Evolutionary conservation across 75 land plant genomes (phyloP).

Genomic region (Ceratopteris richardii): DNA sequence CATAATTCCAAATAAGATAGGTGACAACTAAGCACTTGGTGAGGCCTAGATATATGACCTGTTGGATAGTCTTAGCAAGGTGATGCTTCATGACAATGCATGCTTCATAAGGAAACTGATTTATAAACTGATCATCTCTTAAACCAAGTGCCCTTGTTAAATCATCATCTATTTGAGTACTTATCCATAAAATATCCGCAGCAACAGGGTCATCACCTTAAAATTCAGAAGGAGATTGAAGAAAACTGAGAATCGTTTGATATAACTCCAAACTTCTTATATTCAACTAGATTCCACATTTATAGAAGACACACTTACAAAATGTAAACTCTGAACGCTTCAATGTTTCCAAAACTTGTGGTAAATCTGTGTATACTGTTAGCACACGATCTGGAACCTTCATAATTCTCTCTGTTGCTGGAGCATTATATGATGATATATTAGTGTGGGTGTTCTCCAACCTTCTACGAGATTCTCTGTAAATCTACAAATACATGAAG

Average conservation of each 20-base stretch:
- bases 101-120: slow-evolving; percentile 93
- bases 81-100: slow-evolving; percentile 98
- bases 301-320: slow-evolving; percentile 48
- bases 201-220: slow-evolving; percentile 68
- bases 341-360: slow-evolving; percentile 63
- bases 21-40: background rate
- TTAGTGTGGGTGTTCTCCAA: too few relatives aligned
- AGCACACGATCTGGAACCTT: slow-evolving; percentile 38
- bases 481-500: too few relatives aligned
- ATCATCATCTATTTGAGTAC: slow-evolving; percentile 81
- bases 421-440: background rate
- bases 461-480: too few relatives aligned
- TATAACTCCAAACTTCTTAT: background rate
- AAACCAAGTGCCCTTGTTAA: slow-evolving; percentile 50
- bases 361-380: slow-evolving; percentile 72
- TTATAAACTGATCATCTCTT: slow-evolving; percentile 64
- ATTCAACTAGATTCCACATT: too few relatives aligned
- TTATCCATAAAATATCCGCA: slow-evolving; percentile 91
- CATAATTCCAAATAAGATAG: background rate
- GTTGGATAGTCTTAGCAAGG: slow-evolving; percentile 80
- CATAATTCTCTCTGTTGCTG: slow-evolving; percentile 24
- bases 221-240: background rate
- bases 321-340: slow-evolving; percentile 73
- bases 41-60: too few relatives aligned
- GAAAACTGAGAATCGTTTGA: too few relatives aligned